A percentile compares a stretch with the other conserved stretches of the same genome.
These are phyloP conservation scores for Parietichytrium sp. DNA, from an alignment of 108 stramenopile species.

Conservation along the genomic window DNA sequence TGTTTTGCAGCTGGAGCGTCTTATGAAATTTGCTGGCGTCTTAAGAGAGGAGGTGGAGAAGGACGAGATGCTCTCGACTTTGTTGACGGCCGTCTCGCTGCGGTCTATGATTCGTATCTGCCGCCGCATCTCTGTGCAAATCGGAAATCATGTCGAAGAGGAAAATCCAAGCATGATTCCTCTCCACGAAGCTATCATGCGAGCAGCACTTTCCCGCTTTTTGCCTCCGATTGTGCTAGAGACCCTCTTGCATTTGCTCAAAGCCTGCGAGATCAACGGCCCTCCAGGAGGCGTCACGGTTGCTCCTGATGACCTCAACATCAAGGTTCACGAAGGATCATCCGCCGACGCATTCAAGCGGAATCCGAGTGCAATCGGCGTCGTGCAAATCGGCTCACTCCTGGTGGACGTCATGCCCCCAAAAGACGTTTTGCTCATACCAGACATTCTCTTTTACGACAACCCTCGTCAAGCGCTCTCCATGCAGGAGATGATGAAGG, in stretches of 20 bases:
- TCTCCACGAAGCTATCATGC: slow-evolving; percentile 11
- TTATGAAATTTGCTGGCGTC: slow-evolving; percentile 1
- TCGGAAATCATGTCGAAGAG: background rate
- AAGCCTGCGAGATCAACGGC: background rate
- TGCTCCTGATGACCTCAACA: background rate
- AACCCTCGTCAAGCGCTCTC: slow-evolving; percentile 57
- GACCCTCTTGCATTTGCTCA: background rate
- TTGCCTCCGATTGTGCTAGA: slow-evolving; percentile 33
- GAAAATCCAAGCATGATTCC: background rate
- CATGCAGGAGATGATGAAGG: slow-evolving; percentile 62
- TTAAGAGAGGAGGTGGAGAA: background rate
- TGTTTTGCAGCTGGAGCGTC: background rate
- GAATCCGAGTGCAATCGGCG: slow-evolving; percentile 3
- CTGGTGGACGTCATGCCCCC: slow-evolving; percentile 33
- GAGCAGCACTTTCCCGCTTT: background rate
- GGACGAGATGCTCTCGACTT: slow-evolving; percentile 18
- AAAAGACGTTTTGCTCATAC: slow-evolving; percentile 55
- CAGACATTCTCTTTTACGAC: slow-evolving; percentile 53
- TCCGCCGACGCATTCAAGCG: background rate
- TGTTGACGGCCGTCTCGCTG: slow-evolving; percentile 17
- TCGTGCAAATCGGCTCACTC: slow-evolving; percentile 53
- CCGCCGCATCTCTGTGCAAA: slow-evolving; percentile 19
- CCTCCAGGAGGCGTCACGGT: background rate
- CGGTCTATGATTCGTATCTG: slow-evolving; percentile 33
- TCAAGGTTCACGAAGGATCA: background rate